Evolutionary conservation across 2,329 filamentous ascomycete species (phyloP).

Genomic region (Alternaria conjuncta): DNA sequence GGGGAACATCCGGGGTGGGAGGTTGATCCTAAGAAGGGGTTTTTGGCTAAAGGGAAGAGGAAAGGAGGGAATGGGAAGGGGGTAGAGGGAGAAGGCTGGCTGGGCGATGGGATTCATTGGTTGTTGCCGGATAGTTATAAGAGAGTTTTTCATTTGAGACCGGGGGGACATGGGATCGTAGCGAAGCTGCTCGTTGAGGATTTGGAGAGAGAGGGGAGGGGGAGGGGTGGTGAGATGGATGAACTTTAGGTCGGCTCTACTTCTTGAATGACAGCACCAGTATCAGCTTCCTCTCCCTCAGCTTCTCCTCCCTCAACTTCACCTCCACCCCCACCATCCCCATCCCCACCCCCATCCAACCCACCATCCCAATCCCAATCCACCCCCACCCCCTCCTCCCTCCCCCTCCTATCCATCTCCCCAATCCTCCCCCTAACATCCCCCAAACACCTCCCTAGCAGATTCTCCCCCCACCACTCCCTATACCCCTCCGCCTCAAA

Average conservation of each 20-base stretch:
- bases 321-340: accelerated
- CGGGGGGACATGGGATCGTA: conserved; percentile 32
- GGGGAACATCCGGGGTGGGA: conserved; percentile 35
- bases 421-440: conserved; percentile 60
- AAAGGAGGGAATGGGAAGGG: too few relatives aligned
- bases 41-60: too few relatives aligned
- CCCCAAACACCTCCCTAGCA: conserved; percentile 68
- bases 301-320: neutral
- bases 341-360: neutral
- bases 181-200: conserved; percentile 4
- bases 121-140: conserved; percentile 40
- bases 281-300: neutral
- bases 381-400: neutral
- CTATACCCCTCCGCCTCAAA: conserved; percentile 42
- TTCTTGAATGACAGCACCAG: neutral
- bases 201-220: neutral
- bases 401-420: neutral
- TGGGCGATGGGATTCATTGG: conserved; percentile 32
- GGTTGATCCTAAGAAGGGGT: conserved; percentile 32
- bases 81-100: neutral
- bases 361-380: neutral
- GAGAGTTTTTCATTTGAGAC: conserved; percentile 39
- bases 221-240: neutral
- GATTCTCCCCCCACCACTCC: conserved; percentile 65
- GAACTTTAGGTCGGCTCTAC: neutral